Evolutionary conservation across 1,284 basidiomycete genomes (phyloP).

Genomic region (Moesziomyces sp.): DNA sequence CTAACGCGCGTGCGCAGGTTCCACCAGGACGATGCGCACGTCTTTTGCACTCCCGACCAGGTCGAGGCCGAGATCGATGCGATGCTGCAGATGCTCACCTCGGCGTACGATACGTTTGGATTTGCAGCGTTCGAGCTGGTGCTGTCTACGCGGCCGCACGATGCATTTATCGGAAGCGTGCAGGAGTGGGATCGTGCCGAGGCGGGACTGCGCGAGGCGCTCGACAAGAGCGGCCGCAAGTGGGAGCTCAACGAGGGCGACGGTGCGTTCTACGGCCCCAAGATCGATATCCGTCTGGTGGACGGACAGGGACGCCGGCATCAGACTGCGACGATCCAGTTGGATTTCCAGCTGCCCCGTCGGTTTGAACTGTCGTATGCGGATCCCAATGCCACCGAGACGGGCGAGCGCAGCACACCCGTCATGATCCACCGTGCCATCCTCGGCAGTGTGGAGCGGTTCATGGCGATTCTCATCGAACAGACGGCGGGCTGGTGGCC

Average conservation of each 20-base stretch:
- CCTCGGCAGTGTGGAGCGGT: conserved; percentile 65
- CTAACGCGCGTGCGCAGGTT: conserved; percentile 63
- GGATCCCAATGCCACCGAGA: conserved; percentile 16
- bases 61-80: conserved; percentile 54
- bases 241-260: conserved; percentile 64
- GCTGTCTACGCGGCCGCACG: conserved; percentile 61
- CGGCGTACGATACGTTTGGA: conserved; percentile 63
- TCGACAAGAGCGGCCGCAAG: conserved; percentile 44
- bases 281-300: conserved; percentile 66
- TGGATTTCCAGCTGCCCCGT: conserved; percentile 66
- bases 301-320: conserved; percentile 60
- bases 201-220: conserved; percentile 43
- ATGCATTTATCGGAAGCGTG: conserved; percentile 49
- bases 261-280: conserved; percentile 67
- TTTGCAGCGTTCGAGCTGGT: conserved; percentile 63
- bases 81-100: conserved; percentile 65
- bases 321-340: conserved; percentile 67
- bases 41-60: conserved; percentile 62
- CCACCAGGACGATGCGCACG: conserved; percentile 67
- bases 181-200: conserved; percentile 63
- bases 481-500: conserved; percentile 63
- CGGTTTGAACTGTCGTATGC: conserved; percentile 61
- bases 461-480: conserved; percentile 66
- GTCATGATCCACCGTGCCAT: conserved; percentile 68
- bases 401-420: conserved; percentile 23